phyloP scores from a whole-genome alignment of 495 filamentous ascomycete species.

The Lophiotrema nucula region DNA sequence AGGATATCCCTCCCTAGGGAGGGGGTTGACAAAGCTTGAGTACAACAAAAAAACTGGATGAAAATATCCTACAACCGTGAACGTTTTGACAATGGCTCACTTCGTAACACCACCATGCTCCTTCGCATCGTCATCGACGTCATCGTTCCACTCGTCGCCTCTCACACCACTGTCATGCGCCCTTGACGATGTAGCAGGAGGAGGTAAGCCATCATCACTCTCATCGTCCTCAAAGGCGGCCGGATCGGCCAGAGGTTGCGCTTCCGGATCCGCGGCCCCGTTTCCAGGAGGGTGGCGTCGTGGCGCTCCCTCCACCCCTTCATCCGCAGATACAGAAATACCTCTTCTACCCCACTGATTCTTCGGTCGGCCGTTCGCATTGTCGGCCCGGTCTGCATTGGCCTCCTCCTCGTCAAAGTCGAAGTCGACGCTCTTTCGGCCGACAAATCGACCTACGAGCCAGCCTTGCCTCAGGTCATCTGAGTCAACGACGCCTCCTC shows the following conservation, averaged over 20 bases:
- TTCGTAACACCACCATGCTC: constrained; percentile 22
- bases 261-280: constrained; percentile 17
- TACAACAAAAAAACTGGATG: too few relatives aligned
- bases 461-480: constrained; percentile 85
- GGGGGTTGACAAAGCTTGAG: too few relatives aligned
- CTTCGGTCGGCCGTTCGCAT: constrained; percentile 29
- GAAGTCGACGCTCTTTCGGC: constrained; percentile 33
- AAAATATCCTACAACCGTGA: too few relatives aligned
- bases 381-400: not conserved
- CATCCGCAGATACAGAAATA: constrained; percentile 78
- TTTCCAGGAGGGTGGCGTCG: constrained; percentile 8
- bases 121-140: constrained; percentile 27
- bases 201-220: constrained; percentile 13
- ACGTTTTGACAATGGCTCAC: too few relatives aligned
- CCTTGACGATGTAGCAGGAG: not conserved
- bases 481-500: constrained; percentile 87
- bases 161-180: constrained; percentile 22
- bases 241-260: constrained; percentile 34
- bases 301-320: constrained; percentile 50
- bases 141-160: constrained; percentile 34
- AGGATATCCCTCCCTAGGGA: too few relatives aligned
- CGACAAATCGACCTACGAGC: constrained; percentile 55
- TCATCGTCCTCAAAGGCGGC: constrained; percentile 35
- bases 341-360: constrained; percentile 74
- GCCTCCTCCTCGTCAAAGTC: constrained; percentile 34